Base-by-base conservation (phyloP, 345 rosid genomes). In the Rhodamnia argentea region DNA sequence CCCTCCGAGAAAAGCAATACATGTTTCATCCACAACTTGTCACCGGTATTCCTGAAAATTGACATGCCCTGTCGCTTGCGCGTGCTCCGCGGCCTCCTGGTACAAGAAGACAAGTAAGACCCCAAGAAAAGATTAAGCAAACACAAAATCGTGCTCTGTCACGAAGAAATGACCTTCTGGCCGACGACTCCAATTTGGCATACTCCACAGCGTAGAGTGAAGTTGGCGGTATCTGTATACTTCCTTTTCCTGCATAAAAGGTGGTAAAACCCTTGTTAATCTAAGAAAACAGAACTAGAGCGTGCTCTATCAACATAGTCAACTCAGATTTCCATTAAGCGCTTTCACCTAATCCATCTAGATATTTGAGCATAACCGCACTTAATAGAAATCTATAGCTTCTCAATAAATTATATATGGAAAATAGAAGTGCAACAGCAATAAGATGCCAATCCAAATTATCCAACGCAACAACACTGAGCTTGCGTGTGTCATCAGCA, bases 61-160 rank as follows among this genome's bases (percentile, higher is more conserved):
- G 75, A 91, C 96, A 92, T 97, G 99, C 83, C 98, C 99, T 10
- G 98, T 96, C 55, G 98, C 98, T 89, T 93, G 96, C 40, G 99
- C 98, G 91, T 97, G 98, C 88, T 94, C 98, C 87, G 87, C 93
- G 57, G 99, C 99, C 90, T 96, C 98, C 99, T 97, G 92, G 83
- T 29, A 84, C 58, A 37, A 52, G 52, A 64, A 8, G 24, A 50
- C 26, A 84, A 81, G 27, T n/a, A 24, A 16, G 84, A 22, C n/a
- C 51, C 82, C 26, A 15, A 10, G 53, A 15, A 59, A 75, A 5
- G 37, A 40, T 7, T 59, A 16, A 29, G 50, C 23, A 51, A 87
- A 85, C 82, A 29, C 4, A 44, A 40, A 76, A 82, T 44, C 27
- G 7, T 55, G 24, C 16, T 3, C 13, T 18, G 29, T 52, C 32